Conservation (phyloP, 2,329 filamentous ascomycete genomes). For the Blastomyces percursus region DNA sequence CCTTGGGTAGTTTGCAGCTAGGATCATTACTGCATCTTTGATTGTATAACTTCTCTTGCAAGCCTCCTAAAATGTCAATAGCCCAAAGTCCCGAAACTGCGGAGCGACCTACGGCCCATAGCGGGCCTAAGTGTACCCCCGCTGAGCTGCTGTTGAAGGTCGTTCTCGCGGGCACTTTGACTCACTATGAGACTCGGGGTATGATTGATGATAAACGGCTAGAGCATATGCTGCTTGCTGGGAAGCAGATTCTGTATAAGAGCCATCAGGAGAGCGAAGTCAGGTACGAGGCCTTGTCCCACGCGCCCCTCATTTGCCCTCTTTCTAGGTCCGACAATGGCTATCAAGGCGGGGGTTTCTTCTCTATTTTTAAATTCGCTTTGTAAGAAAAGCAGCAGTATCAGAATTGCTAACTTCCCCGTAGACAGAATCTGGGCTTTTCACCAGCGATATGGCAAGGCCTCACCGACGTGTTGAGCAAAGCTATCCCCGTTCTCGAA, state of each 20-base stretch:
- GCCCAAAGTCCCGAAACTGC: constrained; percentile 9
- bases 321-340: neutral
- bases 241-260: constrained; percentile 50
- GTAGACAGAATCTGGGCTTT: constrained; percentile 46
- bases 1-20: neutral
- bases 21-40: neutral
- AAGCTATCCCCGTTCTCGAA: constrained; percentile 51
- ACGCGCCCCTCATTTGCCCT: neutral
- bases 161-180: constrained; percentile 38
- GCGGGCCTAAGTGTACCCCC: constrained; percentile 33
- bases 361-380: neutral
- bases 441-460: constrained; percentile 50
- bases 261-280: constrained; percentile 47
- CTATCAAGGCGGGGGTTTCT: neutral
- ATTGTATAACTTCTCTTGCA: neutral
- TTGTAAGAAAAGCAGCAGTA: neutral
- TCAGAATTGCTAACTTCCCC: constrained; percentile 5
- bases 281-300: constrained; percentile 28
- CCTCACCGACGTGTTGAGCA: constrained; percentile 46
- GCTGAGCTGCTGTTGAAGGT: constrained; percentile 40
- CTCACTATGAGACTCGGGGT: constrained; percentile 50
- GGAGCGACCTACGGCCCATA: constrained; percentile 20
- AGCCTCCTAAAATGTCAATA: constrained; percentile 21
- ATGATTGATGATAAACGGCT: constrained; percentile 50
- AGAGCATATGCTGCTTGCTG: constrained; percentile 47